Evolutionary conservation across 1,139 yeast species (phyloP).

Genomic region (Debaryomyces nepalensis): DNA sequence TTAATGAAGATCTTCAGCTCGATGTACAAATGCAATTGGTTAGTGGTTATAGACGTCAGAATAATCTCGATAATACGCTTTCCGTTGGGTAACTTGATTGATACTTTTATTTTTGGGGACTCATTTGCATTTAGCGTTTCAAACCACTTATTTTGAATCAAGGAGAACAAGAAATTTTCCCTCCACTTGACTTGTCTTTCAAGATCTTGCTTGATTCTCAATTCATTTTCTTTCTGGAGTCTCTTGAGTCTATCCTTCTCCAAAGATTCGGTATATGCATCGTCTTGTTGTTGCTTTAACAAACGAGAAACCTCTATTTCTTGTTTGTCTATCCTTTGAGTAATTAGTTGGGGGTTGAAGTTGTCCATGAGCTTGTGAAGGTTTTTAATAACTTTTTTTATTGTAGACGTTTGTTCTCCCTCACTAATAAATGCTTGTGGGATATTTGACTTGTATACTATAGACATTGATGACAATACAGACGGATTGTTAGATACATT

Average conservation of each 20-base stretch:
- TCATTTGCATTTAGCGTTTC: constrained; percentile 15
- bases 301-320: constrained; percentile 56
- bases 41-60: constrained; percentile 49
- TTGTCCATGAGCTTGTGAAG: constrained; percentile 41
- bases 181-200: constrained; percentile 19
- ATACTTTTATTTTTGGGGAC: constrained; percentile 29
- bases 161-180: constrained; percentile 20
- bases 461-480: constrained; percentile 57
- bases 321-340: constrained; percentile 55
- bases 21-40: constrained; percentile 67
- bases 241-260: constrained; percentile 48
- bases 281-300: constrained; percentile 60
- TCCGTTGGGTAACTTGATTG: constrained; percentile 58
- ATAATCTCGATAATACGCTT: constrained; percentile 63
- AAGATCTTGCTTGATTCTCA: constrained; percentile 18
- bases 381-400: constrained; percentile 36
- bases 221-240: constrained; percentile 30
- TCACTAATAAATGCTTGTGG: constrained; percentile 28
- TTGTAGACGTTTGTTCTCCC: constrained; percentile 24
- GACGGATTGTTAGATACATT: constrained; percentile 56
- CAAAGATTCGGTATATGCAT: constrained; percentile 56
- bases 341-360: constrained; percentile 56
- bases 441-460: constrained; percentile 47
- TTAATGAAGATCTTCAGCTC: constrained; percentile 47
- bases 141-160: constrained; percentile 21